Evolutionary conservation across 2,329 filamentous ascomycete genomes (phyloP).

Genomic region (Helotiales sp.): DNA sequence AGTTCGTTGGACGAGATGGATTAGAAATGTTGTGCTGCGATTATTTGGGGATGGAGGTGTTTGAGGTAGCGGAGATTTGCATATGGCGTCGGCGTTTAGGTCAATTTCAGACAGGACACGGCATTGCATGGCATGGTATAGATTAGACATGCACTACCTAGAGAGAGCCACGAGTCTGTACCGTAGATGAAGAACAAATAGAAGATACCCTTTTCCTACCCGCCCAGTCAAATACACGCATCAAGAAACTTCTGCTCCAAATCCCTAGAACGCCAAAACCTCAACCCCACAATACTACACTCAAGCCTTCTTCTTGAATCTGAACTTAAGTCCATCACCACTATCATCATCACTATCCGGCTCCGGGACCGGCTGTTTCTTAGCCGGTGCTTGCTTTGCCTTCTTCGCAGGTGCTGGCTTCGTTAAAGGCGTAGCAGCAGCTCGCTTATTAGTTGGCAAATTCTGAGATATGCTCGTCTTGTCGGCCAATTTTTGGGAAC

Average conservation of each 20-base stretch:
- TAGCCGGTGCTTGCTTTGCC: slow-evolving; percentile 25
- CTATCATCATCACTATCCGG: slow-evolving; percentile 39
- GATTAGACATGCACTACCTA: slow-evolving; percentile 12
- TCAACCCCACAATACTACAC: background rate
- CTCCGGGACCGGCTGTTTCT: slow-evolving; percentile 23
- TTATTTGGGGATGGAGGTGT: background rate
- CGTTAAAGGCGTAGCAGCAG: slow-evolving; percentile 30
- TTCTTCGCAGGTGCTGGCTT: slow-evolving; percentile 39
- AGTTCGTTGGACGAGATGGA: slow-evolving; percentile 67
- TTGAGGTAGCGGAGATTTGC: background rate
- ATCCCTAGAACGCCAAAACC: background rate
- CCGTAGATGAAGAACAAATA: slow-evolving; percentile 28
- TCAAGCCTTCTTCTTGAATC: slow-evolving; percentile 36
- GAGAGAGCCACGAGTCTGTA: slow-evolving; percentile 13
- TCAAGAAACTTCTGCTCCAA: background rate
- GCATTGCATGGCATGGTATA: background rate
- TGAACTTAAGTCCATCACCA: slow-evolving; percentile 43
- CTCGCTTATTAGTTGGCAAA: slow-evolving; percentile 30
- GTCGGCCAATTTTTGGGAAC: slow-evolving; percentile 22
- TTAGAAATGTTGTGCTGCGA: slow-evolving; percentile 40
- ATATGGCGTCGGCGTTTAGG: slow-evolving; percentile 2
- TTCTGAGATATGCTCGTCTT: slow-evolving; percentile 26
- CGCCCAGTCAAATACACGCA: background rate
- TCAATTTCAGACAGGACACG: background rate
- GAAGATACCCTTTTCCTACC: slow-evolving; percentile 29